Percentiles rank a stretch among this genome's conserved stretches.
Conservation (phyloP, 768 basidiomycete genomes). For the Mycena chlorophos region DNA sequence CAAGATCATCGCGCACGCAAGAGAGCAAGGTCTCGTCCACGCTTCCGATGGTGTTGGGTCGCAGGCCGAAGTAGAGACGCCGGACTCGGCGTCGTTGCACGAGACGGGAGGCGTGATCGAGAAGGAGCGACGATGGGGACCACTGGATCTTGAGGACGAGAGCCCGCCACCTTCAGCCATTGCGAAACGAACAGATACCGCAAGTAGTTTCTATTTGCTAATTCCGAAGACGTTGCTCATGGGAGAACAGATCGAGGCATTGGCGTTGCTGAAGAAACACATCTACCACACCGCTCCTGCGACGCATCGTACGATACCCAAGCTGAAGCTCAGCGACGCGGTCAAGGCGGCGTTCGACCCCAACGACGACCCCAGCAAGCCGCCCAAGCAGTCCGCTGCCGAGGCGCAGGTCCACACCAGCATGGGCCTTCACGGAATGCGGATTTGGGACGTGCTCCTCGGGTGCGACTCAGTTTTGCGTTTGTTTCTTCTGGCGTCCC, state of each 20-base stretch:
- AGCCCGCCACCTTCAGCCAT: slow-evolving; percentile 71
- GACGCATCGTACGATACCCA: slow-evolving; percentile 55
- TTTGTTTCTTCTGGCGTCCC: background rate
- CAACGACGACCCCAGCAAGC: slow-evolving; percentile 46
- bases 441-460: slow-evolving; percentile 55
- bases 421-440: slow-evolving; percentile 50
- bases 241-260: slow-evolving; percentile 45
- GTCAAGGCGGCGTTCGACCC: slow-evolving; percentile 52
- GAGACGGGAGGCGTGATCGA: slow-evolving; percentile 35
- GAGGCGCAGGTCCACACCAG: slow-evolving; percentile 50
- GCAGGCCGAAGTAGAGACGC: slow-evolving; percentile 5
- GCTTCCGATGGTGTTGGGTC: slow-evolving; percentile 10
- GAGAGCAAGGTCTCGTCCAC: slow-evolving; percentile 46
- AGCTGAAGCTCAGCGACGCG: slow-evolving; percentile 43
- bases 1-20: slow-evolving; percentile 44
- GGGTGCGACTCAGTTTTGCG: slow-evolving; percentile 35
- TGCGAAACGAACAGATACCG: slow-evolving; percentile 68
- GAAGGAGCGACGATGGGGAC: slow-evolving; percentile 49
- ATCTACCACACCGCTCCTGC: slow-evolving; percentile 57
- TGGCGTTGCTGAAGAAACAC: slow-evolving; percentile 55
- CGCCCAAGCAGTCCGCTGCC: slow-evolving; percentile 56
- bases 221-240: background rate
- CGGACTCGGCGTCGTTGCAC: slow-evolving; percentile 15
- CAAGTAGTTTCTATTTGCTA: slow-evolving; percentile 31
- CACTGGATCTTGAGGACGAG: slow-evolving; percentile 64